phyloP scores from a whole-genome alignment of 2,329 filamentous ascomycete genomes.

The Bisporella sp. region DNA sequence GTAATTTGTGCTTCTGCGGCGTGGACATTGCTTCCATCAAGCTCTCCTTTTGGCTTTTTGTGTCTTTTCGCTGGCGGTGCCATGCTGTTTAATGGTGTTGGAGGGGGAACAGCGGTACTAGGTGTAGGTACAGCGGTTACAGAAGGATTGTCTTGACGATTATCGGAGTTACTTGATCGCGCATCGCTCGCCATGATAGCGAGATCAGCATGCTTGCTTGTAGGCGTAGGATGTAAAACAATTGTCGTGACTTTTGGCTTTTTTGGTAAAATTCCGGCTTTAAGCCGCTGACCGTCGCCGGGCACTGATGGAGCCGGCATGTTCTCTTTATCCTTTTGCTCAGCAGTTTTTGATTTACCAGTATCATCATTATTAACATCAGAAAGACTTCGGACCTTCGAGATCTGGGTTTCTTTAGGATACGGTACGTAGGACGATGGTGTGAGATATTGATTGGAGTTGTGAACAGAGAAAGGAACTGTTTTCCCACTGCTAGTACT shows the following conservation, averaged over 20 bases:
- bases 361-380: constrained; percentile 25
- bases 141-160: constrained; percentile 38
- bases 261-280: constrained; percentile 30
- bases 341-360: constrained; percentile 22
- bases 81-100: constrained; percentile 51
- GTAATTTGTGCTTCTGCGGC: constrained; percentile 72
- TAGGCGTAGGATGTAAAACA: constrained; percentile 77
- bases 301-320: constrained; percentile 45
- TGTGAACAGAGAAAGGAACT: constrained; percentile 78
- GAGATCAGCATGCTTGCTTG: constrained; percentile 70
- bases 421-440: constrained; percentile 81
- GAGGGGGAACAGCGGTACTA: constrained; percentile 51
- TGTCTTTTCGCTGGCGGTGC: constrained; percentile 56
- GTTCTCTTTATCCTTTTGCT: constrained; percentile 51
- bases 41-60: constrained; percentile 66
- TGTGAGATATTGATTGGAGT: constrained; percentile 83
- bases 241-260: constrained; percentile 67
- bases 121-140: constrained; percentile 52
- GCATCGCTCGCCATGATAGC: constrained; percentile 69
- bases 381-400: constrained; percentile 25
- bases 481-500: constrained; percentile 53
- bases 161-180: constrained; percentile 31
- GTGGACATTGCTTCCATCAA: constrained; percentile 67
- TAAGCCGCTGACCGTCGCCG: constrained; percentile 37
- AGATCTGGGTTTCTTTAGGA: constrained; percentile 43